A percentile compares a stretch with the other conserved stretches of the same genome.
These are phyloP conservation scores for Hordeum marinum DNA, from an alignment of 176 grass and related monocot genomes.

Conservation along the genomic window DNA sequence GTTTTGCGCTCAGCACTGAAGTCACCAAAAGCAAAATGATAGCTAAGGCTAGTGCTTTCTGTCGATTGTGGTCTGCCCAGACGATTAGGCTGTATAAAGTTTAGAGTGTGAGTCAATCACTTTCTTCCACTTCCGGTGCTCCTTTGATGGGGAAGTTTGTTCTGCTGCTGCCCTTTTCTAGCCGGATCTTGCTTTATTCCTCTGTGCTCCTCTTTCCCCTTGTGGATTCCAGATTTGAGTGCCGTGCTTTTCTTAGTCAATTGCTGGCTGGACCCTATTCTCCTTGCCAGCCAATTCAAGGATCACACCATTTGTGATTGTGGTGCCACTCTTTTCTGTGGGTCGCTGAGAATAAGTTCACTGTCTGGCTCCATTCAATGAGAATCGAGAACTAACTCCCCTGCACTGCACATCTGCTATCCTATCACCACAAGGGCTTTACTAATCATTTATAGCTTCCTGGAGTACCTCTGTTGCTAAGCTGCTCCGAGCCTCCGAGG, in stretches of 20 bases:
- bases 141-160: conserved; percentile 13
- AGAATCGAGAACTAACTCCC: neutral
- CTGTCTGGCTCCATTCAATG: neutral
- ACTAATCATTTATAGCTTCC: neutral
- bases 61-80: conserved; percentile 1
- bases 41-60: neutral
- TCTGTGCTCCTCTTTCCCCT: conserved; percentile 10
- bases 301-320: neutral
- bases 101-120: conserved; percentile 27
- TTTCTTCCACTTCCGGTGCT: conserved; percentile 23
- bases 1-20: neutral
- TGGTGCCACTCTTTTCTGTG: neutral
- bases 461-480: neutral
- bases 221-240: conserved; percentile 20
- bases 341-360: conserved; percentile 9
- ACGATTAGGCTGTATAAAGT: conserved; percentile 34
- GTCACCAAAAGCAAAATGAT: neutral
- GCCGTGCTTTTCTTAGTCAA: conserved; percentile 33
- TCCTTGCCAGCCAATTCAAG: neutral
- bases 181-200: conserved; percentile 40
- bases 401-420: conserved; percentile 1
- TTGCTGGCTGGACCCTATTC: conserved; percentile 22
- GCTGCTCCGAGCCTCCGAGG: too few species aligned
- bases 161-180: neutral
- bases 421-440: neutral